A percentile compares a stretch with the other conserved stretches of the same genome.
phyloP scores from a whole-genome alignment of 345 rosid genomes.

The Carallia brachiata region DNA sequence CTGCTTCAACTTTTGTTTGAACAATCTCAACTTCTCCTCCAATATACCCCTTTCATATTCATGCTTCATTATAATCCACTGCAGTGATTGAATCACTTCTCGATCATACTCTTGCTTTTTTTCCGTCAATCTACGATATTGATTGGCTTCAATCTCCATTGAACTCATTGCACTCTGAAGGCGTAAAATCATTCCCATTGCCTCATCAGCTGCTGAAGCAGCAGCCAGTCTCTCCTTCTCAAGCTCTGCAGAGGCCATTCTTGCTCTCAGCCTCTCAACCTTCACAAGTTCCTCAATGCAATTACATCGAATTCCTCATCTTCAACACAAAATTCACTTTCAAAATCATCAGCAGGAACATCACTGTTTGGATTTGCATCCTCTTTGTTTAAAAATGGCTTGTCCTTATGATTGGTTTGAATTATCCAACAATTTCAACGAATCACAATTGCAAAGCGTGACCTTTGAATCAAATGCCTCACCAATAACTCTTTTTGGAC shows the following conservation, averaged over 20 bases:
- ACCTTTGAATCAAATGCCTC: constrained; percentile 22
- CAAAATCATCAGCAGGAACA: constrained; percentile 27
- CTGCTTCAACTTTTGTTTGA: constrained; percentile 26
- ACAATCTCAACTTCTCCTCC: constrained; percentile 35
- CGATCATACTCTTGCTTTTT: constrained; percentile 52
- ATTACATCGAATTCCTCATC: constrained; percentile 52
- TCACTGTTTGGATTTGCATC: constrained; percentile 2
- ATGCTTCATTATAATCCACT: constrained; percentile 48
- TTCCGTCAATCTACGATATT: constrained; percentile 49
- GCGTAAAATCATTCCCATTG: constrained; percentile 82
- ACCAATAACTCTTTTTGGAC: constrained; percentile 16
- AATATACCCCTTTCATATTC: constrained; percentile 37
- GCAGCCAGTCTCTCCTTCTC: constrained; percentile 78
- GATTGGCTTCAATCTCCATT: constrained; percentile 59
- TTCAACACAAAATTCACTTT: constrained; percentile 37
- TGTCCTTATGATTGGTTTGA: constrained; percentile 4
- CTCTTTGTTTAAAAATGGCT: constrained; percentile 13
- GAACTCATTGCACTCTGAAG: constrained; percentile 67
- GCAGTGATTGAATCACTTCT: constrained; percentile 58
- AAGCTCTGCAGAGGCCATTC: constrained; percentile 44
- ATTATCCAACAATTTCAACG: constrained; percentile 21
- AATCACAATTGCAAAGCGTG: constrained; percentile 16
- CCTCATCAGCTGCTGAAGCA: constrained; percentile 66
- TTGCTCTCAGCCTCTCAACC: constrained; percentile 51
- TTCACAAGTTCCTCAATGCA: constrained; percentile 57